A percentile compares a stretch with the other conserved stretches of the same genome.
Conservation (phyloP, 352 stramenopile genomes). For the Pythium sukuiense region DNA sequence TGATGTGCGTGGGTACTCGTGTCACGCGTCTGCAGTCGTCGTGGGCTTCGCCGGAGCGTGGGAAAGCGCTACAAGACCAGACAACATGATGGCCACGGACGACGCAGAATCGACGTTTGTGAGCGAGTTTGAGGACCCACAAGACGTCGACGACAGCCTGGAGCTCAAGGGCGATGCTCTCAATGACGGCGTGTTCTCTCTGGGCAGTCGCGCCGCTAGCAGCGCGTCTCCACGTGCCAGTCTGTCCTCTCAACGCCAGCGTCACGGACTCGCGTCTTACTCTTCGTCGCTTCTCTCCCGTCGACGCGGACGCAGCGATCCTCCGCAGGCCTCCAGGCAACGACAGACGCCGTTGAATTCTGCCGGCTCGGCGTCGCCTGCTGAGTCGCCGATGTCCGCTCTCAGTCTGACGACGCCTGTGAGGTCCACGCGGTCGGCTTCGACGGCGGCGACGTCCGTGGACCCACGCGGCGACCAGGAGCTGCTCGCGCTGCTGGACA, state of each 20-base stretch:
- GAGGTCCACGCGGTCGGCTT: slow-evolving; percentile 17
- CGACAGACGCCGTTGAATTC: neutral
- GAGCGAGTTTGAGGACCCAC: neutral
- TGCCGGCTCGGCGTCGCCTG: slow-evolving; percentile 12
- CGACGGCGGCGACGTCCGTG: slow-evolving; percentile 9
- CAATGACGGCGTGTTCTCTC: slow-evolving; percentile 14
- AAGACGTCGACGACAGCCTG: neutral
- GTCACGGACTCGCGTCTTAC: neutral
- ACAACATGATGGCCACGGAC: neutral
- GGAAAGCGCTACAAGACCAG: neutral
- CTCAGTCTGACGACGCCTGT: slow-evolving; percentile 8
- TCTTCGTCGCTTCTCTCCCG: neutral
- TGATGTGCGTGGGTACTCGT: neutral
- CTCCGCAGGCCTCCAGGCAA: slow-evolving; percentile 3
- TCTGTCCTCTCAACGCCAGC: neutral
- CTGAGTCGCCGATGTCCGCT: slow-evolving; percentile 10
- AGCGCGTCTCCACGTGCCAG: slow-evolving; percentile 23
- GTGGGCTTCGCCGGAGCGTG: neutral
- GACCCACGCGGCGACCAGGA: slow-evolving; percentile 27
- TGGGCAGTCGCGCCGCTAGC: slow-evolving; percentile 8
- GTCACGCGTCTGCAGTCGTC: neutral
- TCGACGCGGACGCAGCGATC: slow-evolving; percentile 21
- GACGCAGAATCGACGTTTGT: neutral
- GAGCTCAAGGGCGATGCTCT: slow-evolving; percentile 24
- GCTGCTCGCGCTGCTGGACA: slow-evolving; percentile 32